Percentiles rank a stretch among this genome's conserved stretches.
Conservation (phyloP, 805 yeast species). For the Sugiyamaella mastotermitis region DNA sequence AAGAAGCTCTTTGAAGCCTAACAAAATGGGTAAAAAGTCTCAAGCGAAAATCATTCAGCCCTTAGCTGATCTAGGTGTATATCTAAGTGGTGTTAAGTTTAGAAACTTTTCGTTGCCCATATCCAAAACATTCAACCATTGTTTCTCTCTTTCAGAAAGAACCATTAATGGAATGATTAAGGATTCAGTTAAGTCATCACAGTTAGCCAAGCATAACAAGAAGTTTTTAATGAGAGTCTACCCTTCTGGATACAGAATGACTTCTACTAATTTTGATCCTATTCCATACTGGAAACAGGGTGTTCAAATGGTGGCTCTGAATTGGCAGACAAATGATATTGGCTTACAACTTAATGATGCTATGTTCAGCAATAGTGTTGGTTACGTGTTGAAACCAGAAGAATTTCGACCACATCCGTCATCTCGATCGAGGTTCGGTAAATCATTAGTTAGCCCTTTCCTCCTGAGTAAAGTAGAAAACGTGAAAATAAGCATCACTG, state of each 20-base stretch:
- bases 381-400: conserved; percentile 75
- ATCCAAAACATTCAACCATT: conserved; percentile 72
- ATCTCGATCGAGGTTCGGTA: conserved; percentile 1
- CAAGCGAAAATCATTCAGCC: conserved; percentile 29
- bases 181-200: conserved; percentile 47
- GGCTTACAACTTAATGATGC: conserved; percentile 89
- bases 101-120: conserved; percentile 81
- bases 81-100: conserved; percentile 69
- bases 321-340: conserved; percentile 89
- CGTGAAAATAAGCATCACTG: conserved; percentile 31
- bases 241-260: conserved; percentile 74
- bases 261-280: conserved; percentile 79
- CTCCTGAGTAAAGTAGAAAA: neutral
- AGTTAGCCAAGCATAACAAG: conserved; percentile 72
- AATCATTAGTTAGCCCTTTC: neutral
- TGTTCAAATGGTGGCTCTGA: conserved; percentile 90
- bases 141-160: conserved; percentile 83
- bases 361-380: conserved; percentile 59
- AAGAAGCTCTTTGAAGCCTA: neutral
- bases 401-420: neutral
- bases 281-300: conserved; percentile 77
- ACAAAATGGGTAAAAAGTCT: conserved; percentile 7
- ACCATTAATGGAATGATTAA: conserved; percentile 55
- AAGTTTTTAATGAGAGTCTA: conserved; percentile 74
- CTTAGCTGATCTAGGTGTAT: conserved; percentile 60